Evolutionary conservation across 176 grass and related monocot genomes (phyloP), one percentile per base, ranked within the genome.

Genomic region (Zea luxurians): DNA sequence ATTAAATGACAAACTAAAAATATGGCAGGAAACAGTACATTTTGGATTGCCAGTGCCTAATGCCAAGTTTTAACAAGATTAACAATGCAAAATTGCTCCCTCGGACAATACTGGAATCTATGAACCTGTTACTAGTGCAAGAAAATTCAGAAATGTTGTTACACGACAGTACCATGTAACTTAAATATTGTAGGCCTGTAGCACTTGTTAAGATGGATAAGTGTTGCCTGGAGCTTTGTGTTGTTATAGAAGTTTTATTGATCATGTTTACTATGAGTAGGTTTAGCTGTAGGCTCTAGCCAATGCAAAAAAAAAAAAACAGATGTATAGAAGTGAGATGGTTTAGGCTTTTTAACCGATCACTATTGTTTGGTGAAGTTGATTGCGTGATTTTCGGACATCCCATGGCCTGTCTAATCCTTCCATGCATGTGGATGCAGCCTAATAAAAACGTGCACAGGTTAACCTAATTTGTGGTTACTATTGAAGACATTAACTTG

Each of bases 81-180:
- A 16, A 37, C 37, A 4, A 4, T 72, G 4, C 11, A 48, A 42
- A 43, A 81, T 18, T 69, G 69, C 8, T 52, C 12, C 43, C 20
- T 76, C 10, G 15, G 27, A 27, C 27, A 27, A 11, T 45, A 34
- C 16, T 74, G 7, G 16, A 43, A 34, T 84, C 4, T 36, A 42
- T 8, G 44, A 68, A 76, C 36, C 16, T 68, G 9, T 60, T 48
- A 59, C 13, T 20, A 49, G 4, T 59, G 15, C 10, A 13, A 53
- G 76, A 45, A 63, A 57, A n/a, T 61, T 7, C 34, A 64, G n/a
- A 82, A 54, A 73, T 81, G 37, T 81, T 37, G 17, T 35, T 4
- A 44, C 37, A 44, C 5, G 52, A 17, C 37, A 84, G 41, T 37
- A 43, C 17, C 70, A 57, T 69, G 54, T 40, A 38, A 5, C 61